Evolutionary conservation across 208 protist species (phyloP).

Genomic region (Leishmania arabica): DNA sequence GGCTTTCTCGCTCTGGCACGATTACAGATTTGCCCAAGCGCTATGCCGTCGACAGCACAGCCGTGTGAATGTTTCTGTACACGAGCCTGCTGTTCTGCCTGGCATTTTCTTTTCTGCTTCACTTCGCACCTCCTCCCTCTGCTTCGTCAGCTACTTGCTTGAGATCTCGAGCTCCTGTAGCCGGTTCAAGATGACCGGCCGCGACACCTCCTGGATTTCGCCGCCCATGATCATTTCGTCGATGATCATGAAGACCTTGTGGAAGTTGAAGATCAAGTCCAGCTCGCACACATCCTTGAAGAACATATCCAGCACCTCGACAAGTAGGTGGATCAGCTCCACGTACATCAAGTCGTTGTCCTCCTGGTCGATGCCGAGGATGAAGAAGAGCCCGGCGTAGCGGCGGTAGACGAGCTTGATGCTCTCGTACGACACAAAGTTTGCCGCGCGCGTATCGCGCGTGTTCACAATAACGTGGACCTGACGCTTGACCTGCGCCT

Average conservation of each 20-base stretch:
- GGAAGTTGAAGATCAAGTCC: constrained; percentile 99
- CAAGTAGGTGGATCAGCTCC: constrained; percentile 98
- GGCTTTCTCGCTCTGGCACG: not conserved
- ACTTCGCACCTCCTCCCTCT: not conserved
- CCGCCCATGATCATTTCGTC: constrained; percentile 99
- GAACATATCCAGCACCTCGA: constrained; percentile 98
- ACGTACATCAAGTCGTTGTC: constrained; percentile 99
- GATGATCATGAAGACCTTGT: constrained; percentile 98
- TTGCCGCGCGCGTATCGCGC: constrained; percentile 94
- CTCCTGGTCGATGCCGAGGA: constrained; percentile 96
- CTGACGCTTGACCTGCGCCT: constrained; percentile 94
- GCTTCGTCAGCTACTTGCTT: constrained; percentile 43
- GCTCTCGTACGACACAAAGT: constrained; percentile 96
- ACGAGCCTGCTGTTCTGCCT: no score
- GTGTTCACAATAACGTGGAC: constrained; percentile 96
- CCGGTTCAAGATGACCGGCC: constrained; percentile 91
- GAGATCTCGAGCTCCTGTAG: constrained; percentile 94
- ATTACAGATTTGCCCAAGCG: not conserved
- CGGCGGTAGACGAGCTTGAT: constrained; percentile 98
- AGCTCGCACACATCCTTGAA: constrained; percentile 99
- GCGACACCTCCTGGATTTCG: constrained; percentile 98
- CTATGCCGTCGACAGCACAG: not conserved
- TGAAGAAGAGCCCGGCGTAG: constrained; percentile 99
- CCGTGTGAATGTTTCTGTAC: no score
- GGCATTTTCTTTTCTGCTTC: not conserved